Evolutionary conservation across 768 basidiomycete genomes (phyloP).

Genomic region (Mycena belliarum): DNA sequence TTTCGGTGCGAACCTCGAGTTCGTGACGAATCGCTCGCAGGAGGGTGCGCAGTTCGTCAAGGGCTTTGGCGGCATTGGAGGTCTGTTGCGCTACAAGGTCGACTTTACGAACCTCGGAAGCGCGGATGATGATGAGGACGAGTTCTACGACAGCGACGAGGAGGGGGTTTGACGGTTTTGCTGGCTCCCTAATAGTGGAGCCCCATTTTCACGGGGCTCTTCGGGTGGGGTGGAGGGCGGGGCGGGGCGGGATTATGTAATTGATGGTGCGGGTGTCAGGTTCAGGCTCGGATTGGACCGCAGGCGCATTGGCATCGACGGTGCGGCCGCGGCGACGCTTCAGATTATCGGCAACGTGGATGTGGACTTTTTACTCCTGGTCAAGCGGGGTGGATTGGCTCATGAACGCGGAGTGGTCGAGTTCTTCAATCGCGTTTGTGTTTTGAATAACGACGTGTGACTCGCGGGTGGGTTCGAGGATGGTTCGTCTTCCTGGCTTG

Average conservation of each 20-base stretch:
- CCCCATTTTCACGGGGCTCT: conserved; percentile 66
- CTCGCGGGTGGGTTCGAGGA: background rate
- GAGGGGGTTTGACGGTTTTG: conserved; percentile 82
- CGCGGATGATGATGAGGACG: conserved; percentile 83
- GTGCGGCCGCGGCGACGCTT: background rate
- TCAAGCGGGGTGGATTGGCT: conserved; percentile 3
- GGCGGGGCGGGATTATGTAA: conserved; percentile 22
- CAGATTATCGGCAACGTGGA: background rate
- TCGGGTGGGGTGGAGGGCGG: conserved; percentile 62
- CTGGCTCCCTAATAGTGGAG: conserved; percentile 72
- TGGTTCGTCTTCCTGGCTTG: background rate
- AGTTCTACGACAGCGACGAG: conserved; percentile 79
- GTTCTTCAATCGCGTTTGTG: conserved; percentile 4
- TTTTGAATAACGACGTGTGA: conserved; percentile 10
- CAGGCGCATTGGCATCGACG: too few species aligned
- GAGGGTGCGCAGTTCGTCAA: conserved; percentile 98
- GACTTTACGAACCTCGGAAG: conserved; percentile 83
- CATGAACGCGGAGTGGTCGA: background rate
- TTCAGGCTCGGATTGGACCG: background rate
- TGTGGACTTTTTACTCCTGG: background rate
- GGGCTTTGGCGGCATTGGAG: conserved; percentile 98
- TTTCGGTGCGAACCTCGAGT: conserved; percentile 94
- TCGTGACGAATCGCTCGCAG: conserved; percentile 94
- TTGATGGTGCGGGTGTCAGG: background rate
- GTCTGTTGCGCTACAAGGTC: conserved; percentile 94